Conservation (phyloP, 192 early-diverging fungal species). For the Coemansia sp. region DNA sequence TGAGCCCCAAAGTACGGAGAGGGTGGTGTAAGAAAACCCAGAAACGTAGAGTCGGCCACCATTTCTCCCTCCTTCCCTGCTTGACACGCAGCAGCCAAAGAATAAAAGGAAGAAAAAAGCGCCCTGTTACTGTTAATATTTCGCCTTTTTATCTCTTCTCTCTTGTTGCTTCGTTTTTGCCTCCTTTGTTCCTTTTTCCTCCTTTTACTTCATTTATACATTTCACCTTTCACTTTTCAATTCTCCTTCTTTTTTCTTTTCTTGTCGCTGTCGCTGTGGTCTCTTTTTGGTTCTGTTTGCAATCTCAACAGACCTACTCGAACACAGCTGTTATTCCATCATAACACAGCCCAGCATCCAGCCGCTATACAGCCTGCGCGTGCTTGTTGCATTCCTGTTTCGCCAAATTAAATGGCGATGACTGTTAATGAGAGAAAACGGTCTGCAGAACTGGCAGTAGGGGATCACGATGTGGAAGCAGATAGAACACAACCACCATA, state of each 20-base stretch:
- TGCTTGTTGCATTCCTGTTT: background rate
- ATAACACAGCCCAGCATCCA: background rate
- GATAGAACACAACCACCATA: background rate
- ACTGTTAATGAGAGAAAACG: conserved; percentile 48
- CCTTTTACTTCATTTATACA: background rate
- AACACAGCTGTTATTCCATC: background rate
- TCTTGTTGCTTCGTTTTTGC: background rate
- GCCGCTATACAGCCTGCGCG: background rate
- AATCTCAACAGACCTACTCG: background rate
- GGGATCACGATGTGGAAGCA: conserved; percentile 6
- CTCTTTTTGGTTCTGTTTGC: background rate
- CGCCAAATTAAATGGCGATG: conserved; percentile 28
- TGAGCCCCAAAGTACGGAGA: background rate
- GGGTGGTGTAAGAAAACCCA: background rate
- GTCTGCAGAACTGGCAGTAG: conserved; percentile 28
- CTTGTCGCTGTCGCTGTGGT: conserved; percentile 10
- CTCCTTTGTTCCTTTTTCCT: conserved; percentile 7
- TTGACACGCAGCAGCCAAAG: background rate
- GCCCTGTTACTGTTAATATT: background rate
- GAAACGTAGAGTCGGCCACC: background rate
- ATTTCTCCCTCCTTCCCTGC: background rate
- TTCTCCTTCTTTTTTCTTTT: conserved; percentile 5
- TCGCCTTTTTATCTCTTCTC: conserved; percentile 6
- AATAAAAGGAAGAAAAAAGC: background rate
- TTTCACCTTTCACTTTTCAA: background rate